phyloP scores from a whole-genome alignment of 805 yeast genomes.

The Wickerhamomyces alni region DNA sequence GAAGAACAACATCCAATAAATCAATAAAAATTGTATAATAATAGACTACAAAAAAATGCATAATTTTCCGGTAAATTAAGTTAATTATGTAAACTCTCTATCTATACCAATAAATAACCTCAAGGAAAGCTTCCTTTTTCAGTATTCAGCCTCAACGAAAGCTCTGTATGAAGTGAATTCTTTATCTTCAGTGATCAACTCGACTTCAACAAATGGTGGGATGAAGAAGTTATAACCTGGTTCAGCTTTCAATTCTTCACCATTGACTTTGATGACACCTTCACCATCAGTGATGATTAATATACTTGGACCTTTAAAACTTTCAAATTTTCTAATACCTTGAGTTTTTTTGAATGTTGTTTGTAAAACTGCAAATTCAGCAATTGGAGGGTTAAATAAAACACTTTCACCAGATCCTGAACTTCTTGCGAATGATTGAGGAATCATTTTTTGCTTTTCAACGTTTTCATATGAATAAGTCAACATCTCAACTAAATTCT shows the following conservation, averaged over 20 bases:
- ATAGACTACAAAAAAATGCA: no score
- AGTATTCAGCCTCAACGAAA: slow-evolving; percentile 56
- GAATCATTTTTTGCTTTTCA: slow-evolving; percentile 86
- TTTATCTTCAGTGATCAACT: slow-evolving; percentile 44
- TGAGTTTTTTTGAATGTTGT: slow-evolving; percentile 52
- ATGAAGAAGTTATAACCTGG: slow-evolving; percentile 82
- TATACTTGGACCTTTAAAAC: slow-evolving; percentile 82
- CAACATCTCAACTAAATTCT: slow-evolving; percentile 82
- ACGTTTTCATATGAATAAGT: slow-evolving; percentile 87
- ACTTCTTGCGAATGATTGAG: slow-evolving; percentile 42
- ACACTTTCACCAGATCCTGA: slow-evolving; percentile 60
- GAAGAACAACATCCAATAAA: slow-evolving; percentile 28
- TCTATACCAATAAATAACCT: not conserved
- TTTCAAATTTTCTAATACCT: slow-evolving; percentile 49
- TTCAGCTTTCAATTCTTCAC: slow-evolving; percentile 41
- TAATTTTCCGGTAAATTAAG: no score
- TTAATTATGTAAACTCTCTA: no score
- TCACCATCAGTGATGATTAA: slow-evolving; percentile 76
- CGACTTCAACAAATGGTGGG: slow-evolving; percentile 68
- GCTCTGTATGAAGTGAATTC: slow-evolving; percentile 86
- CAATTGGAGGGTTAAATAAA: slow-evolving; percentile 93
- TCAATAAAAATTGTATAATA: no score
- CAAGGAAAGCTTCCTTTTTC: not conserved
- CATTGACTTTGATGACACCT: slow-evolving; percentile 48
- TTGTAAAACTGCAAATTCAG: slow-evolving; percentile 91